Evolutionary conservation across 768 basidiomycete genomes (phyloP), one percentile per base, ranked within the genome.

Genomic region (Boletus pseudo-olivaceus): DNA sequence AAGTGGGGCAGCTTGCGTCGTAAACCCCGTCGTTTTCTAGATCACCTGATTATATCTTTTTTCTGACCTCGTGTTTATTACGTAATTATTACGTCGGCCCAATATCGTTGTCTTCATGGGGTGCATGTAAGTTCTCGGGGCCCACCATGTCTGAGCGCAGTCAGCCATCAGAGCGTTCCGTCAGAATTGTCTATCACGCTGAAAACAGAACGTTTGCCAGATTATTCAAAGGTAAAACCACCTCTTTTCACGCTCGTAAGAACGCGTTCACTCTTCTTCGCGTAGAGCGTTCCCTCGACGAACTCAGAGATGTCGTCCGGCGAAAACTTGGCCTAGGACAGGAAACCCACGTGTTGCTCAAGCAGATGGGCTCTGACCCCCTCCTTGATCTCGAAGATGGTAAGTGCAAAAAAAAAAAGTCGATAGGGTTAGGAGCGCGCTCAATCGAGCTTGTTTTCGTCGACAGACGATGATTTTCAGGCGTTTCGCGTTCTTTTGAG

Each of bases 361-460:
- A 67, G 20, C 88, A 88, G 59, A 61, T 88, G 44, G 78, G 85
- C 33, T 76, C 76, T 20, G 79, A 74, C 8, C 72, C 72, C 53
- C 64, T 67, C 14, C 77, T 90, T 23, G 87, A 87, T 65, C 75
- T 93, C n/a, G 88, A 88, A 34, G 89, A 92, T 64, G 87, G 90
- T 89, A 60, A 56, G 52, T 19, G 10, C 17, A 29, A 29, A 15
- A 45, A 32, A 45, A 32, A 12, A 41, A 40, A n/a, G 37, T 12
- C 35, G 29, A 48, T n/a, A 19, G 51, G 37, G 43, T 23, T 6
- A 26, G 35, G 32, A 15, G 30, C 45, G n/a, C 17, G 6, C 55
- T 56, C 26, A 62, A 23, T 26, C n/a, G 12, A 11, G 30, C 1
- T 30, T 23, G 11, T 34, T 39, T 51, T 38, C 9, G 1, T 53